Evolutionary conservation across 441 rosid species (phyloP).

Genomic region (Arabidopsis lyrata): DNA sequence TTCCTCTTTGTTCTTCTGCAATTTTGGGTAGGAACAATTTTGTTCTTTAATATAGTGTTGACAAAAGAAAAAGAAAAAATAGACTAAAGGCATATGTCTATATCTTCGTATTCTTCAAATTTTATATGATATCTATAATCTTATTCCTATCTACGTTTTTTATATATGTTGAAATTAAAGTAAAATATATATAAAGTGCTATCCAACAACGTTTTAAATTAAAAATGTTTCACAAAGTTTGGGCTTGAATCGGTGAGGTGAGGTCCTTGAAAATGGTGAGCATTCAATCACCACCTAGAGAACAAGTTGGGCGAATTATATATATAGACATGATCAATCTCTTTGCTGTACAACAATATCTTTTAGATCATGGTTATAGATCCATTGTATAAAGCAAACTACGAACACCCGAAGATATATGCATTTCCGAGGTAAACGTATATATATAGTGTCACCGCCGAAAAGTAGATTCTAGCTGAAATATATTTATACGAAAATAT

Average conservation of each 20-base stretch:
- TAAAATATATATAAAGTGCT: background rate
- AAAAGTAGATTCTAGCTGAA: background rate
- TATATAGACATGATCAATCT: background rate
- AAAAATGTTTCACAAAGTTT: constrained; percentile 13
- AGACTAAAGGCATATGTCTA: no score
- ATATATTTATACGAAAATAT: background rate
- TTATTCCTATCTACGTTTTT: background rate
- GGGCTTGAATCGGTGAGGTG: constrained; percentile 26
- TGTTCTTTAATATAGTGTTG: no score
- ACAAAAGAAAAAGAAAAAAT: no score
- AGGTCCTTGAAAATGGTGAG: constrained; percentile 1
- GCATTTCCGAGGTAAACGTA: constrained; percentile 21
- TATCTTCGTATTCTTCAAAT: background rate
- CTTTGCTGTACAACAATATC: background rate
- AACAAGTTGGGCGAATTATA: background rate
- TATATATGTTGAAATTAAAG: background rate
- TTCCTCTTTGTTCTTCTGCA: no score
- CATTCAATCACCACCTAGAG: background rate
- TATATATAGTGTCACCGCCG: constrained; percentile 8
- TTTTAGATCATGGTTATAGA: background rate
- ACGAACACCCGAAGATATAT: background rate
- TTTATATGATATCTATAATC: background rate
- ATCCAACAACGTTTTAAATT: background rate
- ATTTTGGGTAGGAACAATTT: no score
- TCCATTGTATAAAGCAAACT: constrained; percentile 8